Conservation (phyloP, 768 basidiomycete species). For the Strobilomyces dryophilus region DNA sequence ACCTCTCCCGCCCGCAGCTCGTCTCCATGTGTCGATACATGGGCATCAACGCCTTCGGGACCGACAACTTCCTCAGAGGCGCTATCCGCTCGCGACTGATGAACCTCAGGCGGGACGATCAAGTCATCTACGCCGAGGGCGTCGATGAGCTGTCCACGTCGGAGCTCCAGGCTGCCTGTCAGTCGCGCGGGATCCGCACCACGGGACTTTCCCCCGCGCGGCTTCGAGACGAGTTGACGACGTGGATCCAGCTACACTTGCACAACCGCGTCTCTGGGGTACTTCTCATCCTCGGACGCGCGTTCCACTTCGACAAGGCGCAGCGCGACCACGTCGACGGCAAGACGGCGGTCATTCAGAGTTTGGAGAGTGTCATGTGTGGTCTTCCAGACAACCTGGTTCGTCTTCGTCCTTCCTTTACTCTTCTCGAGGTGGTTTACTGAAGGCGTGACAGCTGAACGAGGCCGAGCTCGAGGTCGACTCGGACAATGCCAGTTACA, state of each 20-base stretch:
- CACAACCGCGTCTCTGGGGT: slow-evolving; percentile 91
- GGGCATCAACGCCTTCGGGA: slow-evolving; percentile 97
- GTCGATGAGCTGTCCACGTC: slow-evolving; percentile 86
- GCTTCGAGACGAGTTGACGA: slow-evolving; percentile 82
- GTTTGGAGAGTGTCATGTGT: slow-evolving; percentile 86
- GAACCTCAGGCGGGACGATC: slow-evolving; percentile 86
- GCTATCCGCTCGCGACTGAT: slow-evolving; percentile 81
- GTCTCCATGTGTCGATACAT: slow-evolving; percentile 98
- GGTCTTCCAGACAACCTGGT: slow-evolving; percentile 94
- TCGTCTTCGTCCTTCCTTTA: slow-evolving; percentile 25
- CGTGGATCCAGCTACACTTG: slow-evolving; percentile 92
- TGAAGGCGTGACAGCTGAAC: slow-evolving; percentile 60
- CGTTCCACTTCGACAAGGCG: slow-evolving; percentile 88
- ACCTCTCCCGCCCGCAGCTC: slow-evolving; percentile 95
- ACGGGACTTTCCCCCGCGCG: slow-evolving; percentile 82
- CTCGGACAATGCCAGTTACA: slow-evolving; percentile 90
- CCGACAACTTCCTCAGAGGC: slow-evolving; percentile 95
- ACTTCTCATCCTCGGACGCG: slow-evolving; percentile 87
- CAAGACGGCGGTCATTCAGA: slow-evolving; percentile 73
- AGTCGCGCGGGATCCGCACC: slow-evolving; percentile 91
- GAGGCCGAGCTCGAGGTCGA: slow-evolving; percentile 97
- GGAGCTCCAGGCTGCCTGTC: slow-evolving; percentile 90
- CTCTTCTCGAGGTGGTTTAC: not conserved
- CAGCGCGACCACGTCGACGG: slow-evolving; percentile 74
- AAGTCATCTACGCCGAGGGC: slow-evolving; percentile 86